These are phyloP conservation scores for Yarrowia alimentaria DNA, from an alignment of 805 yeast species.

Conservation along the genomic window DNA sequence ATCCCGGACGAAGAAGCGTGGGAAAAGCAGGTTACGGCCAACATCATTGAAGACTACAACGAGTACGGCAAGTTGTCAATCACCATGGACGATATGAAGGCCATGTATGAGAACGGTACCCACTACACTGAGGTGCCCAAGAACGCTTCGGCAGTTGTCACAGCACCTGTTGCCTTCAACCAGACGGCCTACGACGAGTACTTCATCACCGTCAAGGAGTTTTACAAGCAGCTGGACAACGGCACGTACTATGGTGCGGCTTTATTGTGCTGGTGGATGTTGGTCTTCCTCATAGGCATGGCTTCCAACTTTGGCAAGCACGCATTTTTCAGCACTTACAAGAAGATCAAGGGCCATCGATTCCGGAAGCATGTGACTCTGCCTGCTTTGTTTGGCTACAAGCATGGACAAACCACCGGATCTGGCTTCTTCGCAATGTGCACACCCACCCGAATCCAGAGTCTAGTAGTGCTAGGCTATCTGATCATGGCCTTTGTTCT, in stretches of 20 bases:
- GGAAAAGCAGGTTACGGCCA: neutral
- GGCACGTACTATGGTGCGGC: conserved; percentile 33
- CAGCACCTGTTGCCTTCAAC: conserved; percentile 22
- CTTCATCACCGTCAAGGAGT: conserved; percentile 19
- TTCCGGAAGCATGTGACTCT: conserved; percentile 36
- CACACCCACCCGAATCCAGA: conserved; percentile 48
- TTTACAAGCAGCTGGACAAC: conserved; percentile 8
- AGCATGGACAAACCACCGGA: conserved; percentile 37
- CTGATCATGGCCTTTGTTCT: conserved; percentile 37
- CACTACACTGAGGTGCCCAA: conserved; percentile 8
- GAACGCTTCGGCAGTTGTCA: neutral
- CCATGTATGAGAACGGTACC: conserved; percentile 14
- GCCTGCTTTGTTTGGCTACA: conserved; percentile 38
- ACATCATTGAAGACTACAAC: conserved; percentile 2
- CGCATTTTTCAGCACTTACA: conserved; percentile 24
- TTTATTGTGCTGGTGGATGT: conserved; percentile 37
- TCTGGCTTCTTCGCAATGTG: conserved; percentile 29
- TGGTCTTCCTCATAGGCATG: conserved; percentile 33
- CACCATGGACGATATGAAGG: neutral
- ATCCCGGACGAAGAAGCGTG: neutral
- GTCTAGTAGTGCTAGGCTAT: conserved; percentile 42
- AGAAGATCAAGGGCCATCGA: conserved; percentile 6
- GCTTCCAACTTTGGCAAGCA: conserved; percentile 31
- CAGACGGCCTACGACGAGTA: neutral
- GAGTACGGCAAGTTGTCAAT: conserved; percentile 1